Evolutionary conservation across 2,329 filamentous ascomycete species (phyloP).

Genomic region (Aureobasidium uvarum): DNA sequence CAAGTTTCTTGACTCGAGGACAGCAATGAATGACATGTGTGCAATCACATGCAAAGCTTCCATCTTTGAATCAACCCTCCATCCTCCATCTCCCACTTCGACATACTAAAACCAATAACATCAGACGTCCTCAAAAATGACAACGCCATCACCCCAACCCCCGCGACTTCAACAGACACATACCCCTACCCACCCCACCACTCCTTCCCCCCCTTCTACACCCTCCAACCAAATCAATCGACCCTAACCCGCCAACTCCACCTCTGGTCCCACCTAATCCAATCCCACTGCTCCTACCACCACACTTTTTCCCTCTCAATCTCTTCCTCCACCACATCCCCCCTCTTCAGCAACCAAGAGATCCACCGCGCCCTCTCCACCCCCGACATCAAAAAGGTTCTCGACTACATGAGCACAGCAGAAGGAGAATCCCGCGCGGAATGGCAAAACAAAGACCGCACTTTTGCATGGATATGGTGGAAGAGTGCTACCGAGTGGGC

Average conservation of each 20-base stretch:
- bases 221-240: slow-evolving; percentile 69
- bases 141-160: background rate
- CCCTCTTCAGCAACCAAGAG: slow-evolving; percentile 53
- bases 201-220: slow-evolving; percentile 83
- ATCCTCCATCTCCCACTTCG: background rate
- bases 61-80: background rate
- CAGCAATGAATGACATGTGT: background rate
- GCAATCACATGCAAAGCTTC: slow-evolving; percentile 5
- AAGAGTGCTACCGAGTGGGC: slow-evolving; percentile 89
- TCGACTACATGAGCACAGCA: slow-evolving; percentile 56
- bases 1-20: background rate
- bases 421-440: slow-evolving; percentile 61
- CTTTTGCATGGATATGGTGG: slow-evolving; percentile 78
- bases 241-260: slow-evolving; percentile 73
- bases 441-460: slow-evolving; percentile 58
- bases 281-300: slow-evolving; percentile 76
- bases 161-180: slow-evolving; percentile 20
- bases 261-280: slow-evolving; percentile 85
- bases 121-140: background rate
- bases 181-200: slow-evolving; percentile 55
- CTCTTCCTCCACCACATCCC: slow-evolving; percentile 58
- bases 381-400: slow-evolving; percentile 53
- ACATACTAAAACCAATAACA: background rate
- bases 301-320: slow-evolving; percentile 73
- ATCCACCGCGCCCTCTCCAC: slow-evolving; percentile 50